Conservation (phyloP, 805 yeast genomes). For the Zygoascus bituminiphila region DNA sequence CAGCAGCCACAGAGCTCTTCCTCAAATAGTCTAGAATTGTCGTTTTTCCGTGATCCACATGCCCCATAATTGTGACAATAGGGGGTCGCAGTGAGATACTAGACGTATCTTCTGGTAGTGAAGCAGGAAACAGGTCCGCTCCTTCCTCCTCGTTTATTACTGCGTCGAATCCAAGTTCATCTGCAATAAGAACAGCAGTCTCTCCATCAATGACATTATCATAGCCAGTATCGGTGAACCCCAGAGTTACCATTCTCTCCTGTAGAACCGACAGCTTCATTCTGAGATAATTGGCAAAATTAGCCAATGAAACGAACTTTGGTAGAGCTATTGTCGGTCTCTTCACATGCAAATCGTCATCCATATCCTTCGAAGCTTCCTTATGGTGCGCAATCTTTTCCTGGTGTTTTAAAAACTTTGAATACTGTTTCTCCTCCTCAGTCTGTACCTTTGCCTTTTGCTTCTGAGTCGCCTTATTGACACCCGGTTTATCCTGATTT, state of each 20-base stretch:
- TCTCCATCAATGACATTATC: conserved; percentile 80
- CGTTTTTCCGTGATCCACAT: conserved; percentile 97
- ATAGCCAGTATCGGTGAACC: conserved; percentile 60
- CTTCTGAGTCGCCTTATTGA: not conserved
- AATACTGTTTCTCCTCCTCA: not conserved
- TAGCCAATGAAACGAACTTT: conserved; percentile 67
- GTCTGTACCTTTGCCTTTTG: not conserved
- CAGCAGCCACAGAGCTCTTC: conserved; percentile 71
- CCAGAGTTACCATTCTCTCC: conserved; percentile 51
- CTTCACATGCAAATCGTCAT: conserved; percentile 9
- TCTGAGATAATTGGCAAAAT: conserved; percentile 63
- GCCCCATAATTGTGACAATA: conserved; percentile 96
- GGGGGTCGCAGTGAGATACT: conserved; percentile 70
- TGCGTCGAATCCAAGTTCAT: conserved; percentile 72
- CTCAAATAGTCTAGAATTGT: conserved; percentile 83
- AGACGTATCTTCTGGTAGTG: conserved; percentile 40
- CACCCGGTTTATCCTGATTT: not conserved
- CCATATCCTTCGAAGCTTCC: not conserved
- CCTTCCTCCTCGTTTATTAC: conserved; percentile 49
- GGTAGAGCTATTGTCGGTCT: conserved; percentile 40
- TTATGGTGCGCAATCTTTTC: not conserved
- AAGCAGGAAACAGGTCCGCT: conserved; percentile 51
- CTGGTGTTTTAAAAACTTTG: conserved; percentile 1
- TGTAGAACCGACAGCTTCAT: conserved; percentile 56
- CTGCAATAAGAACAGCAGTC: conserved; percentile 78